phyloP scores from a whole-genome alignment of 1,284 basidiomycete genomes.

The Lignosus rhinocerotis region DNA sequence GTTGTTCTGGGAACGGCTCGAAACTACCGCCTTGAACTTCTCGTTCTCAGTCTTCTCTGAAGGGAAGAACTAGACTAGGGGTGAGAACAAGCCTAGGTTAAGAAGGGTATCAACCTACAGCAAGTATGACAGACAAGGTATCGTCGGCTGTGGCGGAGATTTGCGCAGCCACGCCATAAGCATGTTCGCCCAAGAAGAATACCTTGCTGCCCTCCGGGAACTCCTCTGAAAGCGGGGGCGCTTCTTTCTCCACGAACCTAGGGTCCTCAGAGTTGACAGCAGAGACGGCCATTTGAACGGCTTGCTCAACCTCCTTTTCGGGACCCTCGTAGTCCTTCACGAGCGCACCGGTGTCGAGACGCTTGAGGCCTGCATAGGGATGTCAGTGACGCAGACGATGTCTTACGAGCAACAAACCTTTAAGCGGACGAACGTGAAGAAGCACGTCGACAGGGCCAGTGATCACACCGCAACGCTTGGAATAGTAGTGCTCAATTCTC shows the following conservation, averaged over 20 bases:
- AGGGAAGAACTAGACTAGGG: conserved; percentile 73
- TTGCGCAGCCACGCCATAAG: conserved; percentile 94
- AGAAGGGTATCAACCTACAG: conserved; percentile 51
- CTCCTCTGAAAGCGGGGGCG: conserved; percentile 84
- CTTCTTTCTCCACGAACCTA: conserved; percentile 80
- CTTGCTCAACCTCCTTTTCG: conserved; percentile 84
- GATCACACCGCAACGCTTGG: conserved; percentile 87
- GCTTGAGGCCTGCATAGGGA: conserved; percentile 69
- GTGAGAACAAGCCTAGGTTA: conserved; percentile 2
- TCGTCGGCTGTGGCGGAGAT: conserved; percentile 72
- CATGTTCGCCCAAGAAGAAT: conserved; percentile 93
- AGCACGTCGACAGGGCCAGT: conserved; percentile 82
- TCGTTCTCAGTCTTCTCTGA: conserved; percentile 77
- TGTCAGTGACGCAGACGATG: conserved; percentile 2
- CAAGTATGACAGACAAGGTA: conserved; percentile 76
- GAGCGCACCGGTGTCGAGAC: conserved; percentile 86
- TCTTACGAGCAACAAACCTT: conserved; percentile 53
- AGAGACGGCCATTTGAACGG: conserved; percentile 81
- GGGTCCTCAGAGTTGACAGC: conserved; percentile 87
- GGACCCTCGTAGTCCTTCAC: conserved; percentile 91
- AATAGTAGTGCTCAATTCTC: conserved; percentile 82
- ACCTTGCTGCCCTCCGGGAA: conserved; percentile 90
- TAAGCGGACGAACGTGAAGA: conserved; percentile 83
- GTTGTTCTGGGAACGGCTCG: conserved; percentile 50
- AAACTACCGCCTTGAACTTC: conserved; percentile 72